These are phyloP conservation scores for Aspergillus uvarum DNA, from an alignment of 2,329 filamentous ascomycete genomes.

Conservation along the genomic window DNA sequence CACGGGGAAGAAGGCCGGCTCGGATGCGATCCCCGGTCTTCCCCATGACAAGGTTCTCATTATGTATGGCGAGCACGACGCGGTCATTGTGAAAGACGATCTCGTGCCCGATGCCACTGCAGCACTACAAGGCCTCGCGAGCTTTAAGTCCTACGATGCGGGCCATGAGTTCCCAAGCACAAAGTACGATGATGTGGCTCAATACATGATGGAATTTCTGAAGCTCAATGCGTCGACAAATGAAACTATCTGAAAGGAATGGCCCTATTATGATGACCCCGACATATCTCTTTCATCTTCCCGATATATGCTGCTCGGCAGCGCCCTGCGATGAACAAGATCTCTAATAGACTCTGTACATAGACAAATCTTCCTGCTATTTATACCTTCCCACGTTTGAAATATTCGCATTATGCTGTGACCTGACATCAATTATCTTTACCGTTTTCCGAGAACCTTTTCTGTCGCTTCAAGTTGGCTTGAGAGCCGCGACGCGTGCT, in stretches of 20 bases:
- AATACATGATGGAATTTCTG: constrained; percentile 46
- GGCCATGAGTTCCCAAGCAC: constrained; percentile 71
- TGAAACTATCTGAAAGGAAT: not conserved
- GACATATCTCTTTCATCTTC: not conserved
- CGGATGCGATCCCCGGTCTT: constrained; percentile 20
- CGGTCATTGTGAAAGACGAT: constrained; percentile 66
- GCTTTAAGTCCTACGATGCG: constrained; percentile 58
- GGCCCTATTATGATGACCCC: not conserved
- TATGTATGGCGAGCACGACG: constrained; percentile 65
- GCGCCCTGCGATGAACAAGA: not conserved
- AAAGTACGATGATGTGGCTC: constrained; percentile 58
- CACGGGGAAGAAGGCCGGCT: constrained; percentile 34
- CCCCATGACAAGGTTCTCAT: constrained; percentile 58
- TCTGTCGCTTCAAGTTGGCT: constrained; percentile 33
- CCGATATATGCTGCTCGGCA: not conserved
- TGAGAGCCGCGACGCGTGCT: constrained; percentile 31
- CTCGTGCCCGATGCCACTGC: constrained; percentile 59
- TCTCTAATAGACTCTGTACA: constrained; percentile 16
- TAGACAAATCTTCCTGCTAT: constrained; percentile 9
- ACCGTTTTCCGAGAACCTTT: constrained; percentile 27
- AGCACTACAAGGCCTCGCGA: constrained; percentile 59
- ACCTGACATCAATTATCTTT: constrained; percentile 2
- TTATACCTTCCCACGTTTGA: constrained; percentile 7
- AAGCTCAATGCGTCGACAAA: constrained; percentile 12
- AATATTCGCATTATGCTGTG: constrained; percentile 2